Conservation (phyloP, 352 stramenopile genomes). For the Phytophthora lateralis region DNA sequence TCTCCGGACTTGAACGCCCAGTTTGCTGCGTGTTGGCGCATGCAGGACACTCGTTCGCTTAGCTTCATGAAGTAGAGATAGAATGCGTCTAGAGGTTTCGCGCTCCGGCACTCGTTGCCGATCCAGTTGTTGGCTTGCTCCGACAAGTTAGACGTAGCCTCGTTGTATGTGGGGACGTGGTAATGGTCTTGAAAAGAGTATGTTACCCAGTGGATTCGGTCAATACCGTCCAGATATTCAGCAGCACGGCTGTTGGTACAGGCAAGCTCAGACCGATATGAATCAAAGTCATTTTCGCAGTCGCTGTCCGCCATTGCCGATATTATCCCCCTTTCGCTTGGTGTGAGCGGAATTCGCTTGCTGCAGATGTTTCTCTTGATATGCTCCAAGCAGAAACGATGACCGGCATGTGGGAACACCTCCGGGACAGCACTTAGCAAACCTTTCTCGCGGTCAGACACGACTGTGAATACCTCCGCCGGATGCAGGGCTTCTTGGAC, state of each 20-base stretch:
- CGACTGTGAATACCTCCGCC: constrained; percentile 4
- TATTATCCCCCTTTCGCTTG: not conserved
- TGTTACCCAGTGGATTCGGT: constrained; percentile 1
- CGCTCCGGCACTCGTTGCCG: constrained; percentile 6
- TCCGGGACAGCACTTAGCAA: not conserved
- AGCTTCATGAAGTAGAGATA: constrained; percentile 8
- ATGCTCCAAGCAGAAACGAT: constrained; percentile 11
- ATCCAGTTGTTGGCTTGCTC: constrained; percentile 16
- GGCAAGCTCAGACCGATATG: not conserved
- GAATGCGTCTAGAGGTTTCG: constrained; percentile 3
- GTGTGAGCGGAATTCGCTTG: not conserved
- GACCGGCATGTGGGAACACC: constrained; percentile 1
- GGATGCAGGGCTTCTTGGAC: not conserved
- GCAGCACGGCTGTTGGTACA: not conserved
- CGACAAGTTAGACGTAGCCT: constrained; percentile 1
- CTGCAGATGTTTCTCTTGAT: constrained; percentile 9
- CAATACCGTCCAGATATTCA: constrained; percentile 1
- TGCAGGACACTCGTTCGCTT: not conserved
- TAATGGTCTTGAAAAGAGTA: not conserved
- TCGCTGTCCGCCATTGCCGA: constrained; percentile 5
- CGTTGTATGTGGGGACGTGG: constrained; percentile 4
- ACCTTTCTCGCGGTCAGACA: constrained; percentile 4
- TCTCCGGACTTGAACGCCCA: not conserved
- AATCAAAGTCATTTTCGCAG: constrained; percentile 12
- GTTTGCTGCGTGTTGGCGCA: not conserved